A percentile compares a stretch with the other conserved stretches of the same genome.
These are phyloP conservation scores for Chaetomium tenue DNA, from an alignment of 495 filamentous ascomycete genomes.

Conservation along the genomic window DNA sequence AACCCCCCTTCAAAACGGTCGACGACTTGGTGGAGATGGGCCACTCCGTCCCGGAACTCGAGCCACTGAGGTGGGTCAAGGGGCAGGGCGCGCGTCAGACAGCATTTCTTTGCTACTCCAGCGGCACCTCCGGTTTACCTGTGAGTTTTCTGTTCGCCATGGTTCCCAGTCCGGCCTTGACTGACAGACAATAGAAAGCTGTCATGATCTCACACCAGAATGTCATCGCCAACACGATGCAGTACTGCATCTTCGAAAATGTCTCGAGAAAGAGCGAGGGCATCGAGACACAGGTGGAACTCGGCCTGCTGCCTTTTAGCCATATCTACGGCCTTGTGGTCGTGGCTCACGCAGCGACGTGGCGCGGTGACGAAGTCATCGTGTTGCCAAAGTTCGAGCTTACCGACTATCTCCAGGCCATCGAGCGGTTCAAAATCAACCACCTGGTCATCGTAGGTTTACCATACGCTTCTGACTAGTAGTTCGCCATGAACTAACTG, in stretches of 20 bases:
- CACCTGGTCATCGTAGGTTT: slow-evolving; percentile 61
- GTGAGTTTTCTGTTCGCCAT: slow-evolving; percentile 43
- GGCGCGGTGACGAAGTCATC: slow-evolving; percentile 74
- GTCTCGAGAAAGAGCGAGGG: slow-evolving; percentile 39
- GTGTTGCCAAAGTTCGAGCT: slow-evolving; percentile 87
- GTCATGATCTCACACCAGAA: slow-evolving; percentile 91
- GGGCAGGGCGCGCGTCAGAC: slow-evolving; percentile 74
- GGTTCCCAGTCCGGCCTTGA: too few species aligned
- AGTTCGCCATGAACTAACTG: slow-evolving; percentile 41
- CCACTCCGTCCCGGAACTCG: slow-evolving; percentile 58
- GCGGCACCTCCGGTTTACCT: slow-evolving; percentile 82
- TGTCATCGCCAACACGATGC: slow-evolving; percentile 79
- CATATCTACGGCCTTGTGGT: slow-evolving; percentile 87
- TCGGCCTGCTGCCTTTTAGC: slow-evolving; percentile 78
- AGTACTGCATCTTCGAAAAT: slow-evolving; percentile 59
- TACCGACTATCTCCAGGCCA: slow-evolving; percentile 58
- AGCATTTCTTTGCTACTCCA: slow-evolving; percentile 87
- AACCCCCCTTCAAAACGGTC: slow-evolving; percentile 65
- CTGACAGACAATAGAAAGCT: slow-evolving; percentile 67
- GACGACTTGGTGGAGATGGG: slow-evolving; percentile 66
- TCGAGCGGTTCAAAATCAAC: slow-evolving; percentile 72
- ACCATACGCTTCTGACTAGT: background rate
- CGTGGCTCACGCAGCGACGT: slow-evolving; percentile 64
- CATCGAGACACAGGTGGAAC: slow-evolving; percentile 55
- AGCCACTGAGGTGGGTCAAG: slow-evolving; percentile 64